Base-by-base conservation (phyloP, 495 filamentous ascomycete species). In the Neurospora terricola region DNA sequence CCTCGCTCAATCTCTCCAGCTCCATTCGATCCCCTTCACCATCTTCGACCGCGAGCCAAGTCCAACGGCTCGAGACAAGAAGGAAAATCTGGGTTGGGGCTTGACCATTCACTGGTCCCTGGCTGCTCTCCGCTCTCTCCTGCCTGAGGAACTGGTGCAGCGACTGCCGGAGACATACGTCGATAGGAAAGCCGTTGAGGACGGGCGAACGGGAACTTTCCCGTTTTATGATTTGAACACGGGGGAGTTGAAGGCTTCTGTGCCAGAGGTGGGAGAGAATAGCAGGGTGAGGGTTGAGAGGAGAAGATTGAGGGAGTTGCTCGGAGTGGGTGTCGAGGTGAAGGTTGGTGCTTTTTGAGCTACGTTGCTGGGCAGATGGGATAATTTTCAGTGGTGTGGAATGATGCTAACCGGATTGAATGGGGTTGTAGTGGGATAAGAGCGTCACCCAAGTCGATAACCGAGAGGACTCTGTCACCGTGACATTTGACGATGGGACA, bases 21-120 rank as follows among this genome's bases (percentile, higher is more conserved):
- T 83, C 43, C 54, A 70, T 45, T 75, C 72, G 38, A 75, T 80
- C 9, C 76, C 84, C 1, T 88, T 85, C 75, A 78, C 77, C 37
- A 79, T 90, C 71, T 90, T 87, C 75, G 89, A 90, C 73, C 83
- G 86, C 3, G 88, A 90, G 76, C 75, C 81, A 66, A 77, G 79
- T 71, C 73, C 84, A 10, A 73, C 79, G 18, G 81, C 84, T 9
- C 85, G 88, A 16, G 83, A 80, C 16, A 59, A 59, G 11, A 59
- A 59, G 48, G 48, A 30, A 30, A 59, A 59, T 7, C 81, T 82
- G 16, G 88, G 89, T 72, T 90, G 88, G 88, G 88, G 87, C 1
- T 77, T 90, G 12, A 89, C 89, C 0, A 82, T 90, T 71, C 87
- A 90, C 77, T 89, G 86, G 87, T 83, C 84, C 38, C 80, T 89